Evolutionary conservation across 1,139 yeast species (phyloP).

Genomic region (Sugiyamaella xylanicola): DNA sequence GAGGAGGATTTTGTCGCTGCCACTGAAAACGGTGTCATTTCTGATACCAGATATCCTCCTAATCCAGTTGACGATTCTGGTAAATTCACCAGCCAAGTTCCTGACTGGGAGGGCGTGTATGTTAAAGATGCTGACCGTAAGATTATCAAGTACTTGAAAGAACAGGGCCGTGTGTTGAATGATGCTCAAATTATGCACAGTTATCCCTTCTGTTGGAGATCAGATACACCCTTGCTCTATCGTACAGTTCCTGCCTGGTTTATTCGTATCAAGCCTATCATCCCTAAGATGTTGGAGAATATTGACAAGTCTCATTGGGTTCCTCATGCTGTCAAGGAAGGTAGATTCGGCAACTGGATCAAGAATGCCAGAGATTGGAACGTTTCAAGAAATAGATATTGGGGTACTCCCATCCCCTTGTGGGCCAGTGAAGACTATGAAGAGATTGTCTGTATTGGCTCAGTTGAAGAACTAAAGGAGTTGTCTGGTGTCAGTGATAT

Average conservation of each 20-base stretch:
- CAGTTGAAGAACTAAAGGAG: conserved; percentile 79
- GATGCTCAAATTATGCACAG: conserved; percentile 89
- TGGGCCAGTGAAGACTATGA: conserved; percentile 95
- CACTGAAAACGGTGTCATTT: conserved; percentile 70
- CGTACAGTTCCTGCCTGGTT: conserved; percentile 99
- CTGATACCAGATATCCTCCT: conserved; percentile 73
- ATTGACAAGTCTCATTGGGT: conserved; percentile 94
- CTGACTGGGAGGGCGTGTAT: conserved; percentile 77
- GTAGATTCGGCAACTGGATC: conserved; percentile 96
- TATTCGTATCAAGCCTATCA: conserved; percentile 80
- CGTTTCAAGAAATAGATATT: conserved; percentile 94
- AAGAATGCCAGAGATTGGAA: conserved; percentile 99
- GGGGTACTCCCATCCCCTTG: conserved; percentile 99
- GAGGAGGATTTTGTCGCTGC: conserved; percentile 95
- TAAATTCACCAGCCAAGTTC: conserved; percentile 70
- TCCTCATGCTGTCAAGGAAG: conserved; percentile 84
- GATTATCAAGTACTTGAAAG: conserved; percentile 82
- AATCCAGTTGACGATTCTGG: conserved; percentile 95
- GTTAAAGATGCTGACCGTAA: conserved; percentile 95
- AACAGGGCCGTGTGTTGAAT: conserved; percentile 70
- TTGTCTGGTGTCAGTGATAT: conserved; percentile 80
- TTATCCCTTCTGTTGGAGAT: conserved; percentile 99
- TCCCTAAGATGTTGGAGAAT: conserved; percentile 86
- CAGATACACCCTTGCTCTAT: conserved; percentile 95
- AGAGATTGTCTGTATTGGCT: conserved; percentile 92